Base-by-base conservation (phyloP, 345 rosid species). In the Sisymbrium altissimum region DNA sequence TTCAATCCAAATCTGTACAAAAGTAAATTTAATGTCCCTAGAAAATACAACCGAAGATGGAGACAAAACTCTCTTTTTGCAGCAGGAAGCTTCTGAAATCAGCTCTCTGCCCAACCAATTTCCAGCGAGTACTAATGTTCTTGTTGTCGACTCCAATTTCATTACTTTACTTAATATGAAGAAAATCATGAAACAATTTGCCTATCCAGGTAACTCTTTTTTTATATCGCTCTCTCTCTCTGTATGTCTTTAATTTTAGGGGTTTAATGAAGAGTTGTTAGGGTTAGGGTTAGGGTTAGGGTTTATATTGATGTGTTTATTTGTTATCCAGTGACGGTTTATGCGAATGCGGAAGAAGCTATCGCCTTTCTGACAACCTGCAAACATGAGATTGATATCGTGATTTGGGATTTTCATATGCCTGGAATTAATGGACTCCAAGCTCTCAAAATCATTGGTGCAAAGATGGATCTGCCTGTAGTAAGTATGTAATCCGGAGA, bases 401-500 rank as follows among this genome's bases (percentile, higher is more conserved):
- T 74, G 55, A n/a, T 74, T 40, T 74, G 78, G 78, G 45, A 67
- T 48, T 60, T 49, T 67, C 44, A 74, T 66, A 67, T 74, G 78
- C 68, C 78, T 8, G 13, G 5, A 18, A 17, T 67, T 58, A 21
- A 67, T 67, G 78, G 78, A 40, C 8, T 60, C 29, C 4, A 75
- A 75, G 79, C 79, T 68, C 69, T 75, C 15, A 3, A 58, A 2
- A 23, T 21, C 18, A 46, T 75, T 52, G 29, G 49, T 60, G 30
- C 69, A 21, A 6, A 40, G 54, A 30, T 52, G 63, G 69, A 59
- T 59, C 6, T 68, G 12, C 74, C 74, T 15, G 73, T 75, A 3
- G 38, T 75, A 5, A 68, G 79, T 75, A 68, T 1, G 79, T 67
- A 14, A 36, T 11, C 38, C 17, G 3, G 7, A 46, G 13, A 43